These are phyloP conservation scores for Dictyostelium discoideum DNA, from an alignment of 78 protist genomes.

Conservation along the genomic window dicty_2.7 NC_007091.3:2890501-2891000, in stretches of 20 bases:
- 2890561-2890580: slow-evolving; percentile 25
- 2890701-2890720: slow-evolving; percentile 26
- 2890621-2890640: slow-evolving; percentile 55
- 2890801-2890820: slow-evolving; percentile 17
- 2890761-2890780: slow-evolving; percentile 40
- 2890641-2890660: slow-evolving; percentile 43
- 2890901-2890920: no score
- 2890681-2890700: slow-evolving; percentile 41
- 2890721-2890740: slow-evolving; percentile 57
- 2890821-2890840: background rate
- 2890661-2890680: slow-evolving; percentile 25
- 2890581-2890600: slow-evolving; percentile 47
- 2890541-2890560: slow-evolving; percentile 70
- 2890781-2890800: slow-evolving; percentile 36
- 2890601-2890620: slow-evolving; percentile 45
- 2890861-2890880: background rate
- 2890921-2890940: no score
- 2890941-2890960: no score
- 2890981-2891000: no score
- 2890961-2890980: no score
- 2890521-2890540: slow-evolving; percentile 58
- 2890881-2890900: no score
- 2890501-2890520: slow-evolving; percentile 61
- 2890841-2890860: background rate
- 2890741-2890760: slow-evolving; percentile 42